Evolutionary conservation across 2,329 filamentous ascomycete genomes (phyloP).

Genomic region (Aureobasidium melanogenum): DNA sequence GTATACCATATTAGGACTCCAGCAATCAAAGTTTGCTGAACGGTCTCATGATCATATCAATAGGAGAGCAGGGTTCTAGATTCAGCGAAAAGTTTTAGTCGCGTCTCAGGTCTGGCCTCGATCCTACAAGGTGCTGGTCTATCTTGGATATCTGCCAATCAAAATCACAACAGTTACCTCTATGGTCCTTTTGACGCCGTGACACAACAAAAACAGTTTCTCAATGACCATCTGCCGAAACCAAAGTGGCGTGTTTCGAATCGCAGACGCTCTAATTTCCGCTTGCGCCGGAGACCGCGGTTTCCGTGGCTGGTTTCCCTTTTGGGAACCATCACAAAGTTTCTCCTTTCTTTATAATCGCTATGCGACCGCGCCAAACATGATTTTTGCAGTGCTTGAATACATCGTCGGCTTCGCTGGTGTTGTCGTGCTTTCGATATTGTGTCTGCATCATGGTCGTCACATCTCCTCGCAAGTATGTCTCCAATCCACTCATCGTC

Average conservation of each 20-base stretch:
- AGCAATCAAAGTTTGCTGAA: too few species aligned
- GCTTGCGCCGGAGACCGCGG: neutral
- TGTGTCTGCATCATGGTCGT: slow-evolving; percentile 8
- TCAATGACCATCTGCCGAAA: too few species aligned
- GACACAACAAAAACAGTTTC: too few species aligned
- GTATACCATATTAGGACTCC: too few species aligned
- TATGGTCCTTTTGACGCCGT: too few species aligned
- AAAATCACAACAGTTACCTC: too few species aligned
- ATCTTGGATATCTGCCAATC: too few species aligned
- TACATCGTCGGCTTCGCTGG: neutral
- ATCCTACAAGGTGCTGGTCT: too few species aligned
- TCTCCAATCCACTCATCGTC: neutral
- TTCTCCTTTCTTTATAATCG: neutral
- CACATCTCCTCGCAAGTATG: neutral
- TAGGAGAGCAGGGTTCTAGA: too few species aligned
- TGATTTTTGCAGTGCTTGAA: neutral
- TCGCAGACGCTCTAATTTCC: neutral
- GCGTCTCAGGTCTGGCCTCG: too few species aligned
- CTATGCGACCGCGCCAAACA: neutral
- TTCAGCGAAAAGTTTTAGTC: too few species aligned
- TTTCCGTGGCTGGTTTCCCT: neutral
- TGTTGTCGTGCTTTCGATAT: neutral
- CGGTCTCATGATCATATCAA: too few species aligned
- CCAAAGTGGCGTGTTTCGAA: neutral
- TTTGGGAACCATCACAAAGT: neutral